phyloP scores from a whole-genome alignment of 2,329 filamentous ascomycete genomes.

The Alternaria panax region DNA sequence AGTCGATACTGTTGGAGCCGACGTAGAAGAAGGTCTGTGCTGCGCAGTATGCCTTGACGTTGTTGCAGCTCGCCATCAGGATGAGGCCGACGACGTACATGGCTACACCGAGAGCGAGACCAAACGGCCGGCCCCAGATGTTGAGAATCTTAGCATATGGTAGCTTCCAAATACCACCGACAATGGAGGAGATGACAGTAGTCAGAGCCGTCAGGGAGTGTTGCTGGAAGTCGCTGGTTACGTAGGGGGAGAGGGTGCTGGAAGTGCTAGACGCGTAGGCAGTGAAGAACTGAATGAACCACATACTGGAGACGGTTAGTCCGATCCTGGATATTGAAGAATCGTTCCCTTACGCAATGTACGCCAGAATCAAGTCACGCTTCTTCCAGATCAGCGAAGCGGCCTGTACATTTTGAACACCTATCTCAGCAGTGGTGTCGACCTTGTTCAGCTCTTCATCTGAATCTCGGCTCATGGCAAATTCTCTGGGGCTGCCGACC shows the following conservation, averaged over 20 bases:
- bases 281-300: constrained; percentile 57
- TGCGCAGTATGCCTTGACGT: constrained; percentile 68
- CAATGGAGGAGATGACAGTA: constrained; percentile 48
- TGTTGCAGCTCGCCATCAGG: constrained; percentile 71
- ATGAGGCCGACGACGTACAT: constrained; percentile 58
- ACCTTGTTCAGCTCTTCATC: constrained; percentile 45
- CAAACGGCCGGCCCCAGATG: constrained; percentile 52
- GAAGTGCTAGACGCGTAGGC: constrained; percentile 54
- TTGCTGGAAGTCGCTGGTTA: constrained; percentile 49
- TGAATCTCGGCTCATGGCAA: constrained; percentile 20
- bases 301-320: constrained; percentile 36
- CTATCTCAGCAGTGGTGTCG: constrained; percentile 38
- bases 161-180: constrained; percentile 51
- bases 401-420: constrained; percentile 41
- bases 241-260: constrained; percentile 51
- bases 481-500: constrained; percentile 30
- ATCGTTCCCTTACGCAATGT: constrained; percentile 33
- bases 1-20: constrained; percentile 66
- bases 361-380: constrained; percentile 37
- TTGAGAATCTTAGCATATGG: constrained; percentile 55
- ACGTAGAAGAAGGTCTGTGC: constrained; percentile 73
- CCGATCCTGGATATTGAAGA: not conserved
- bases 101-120: constrained; percentile 46
- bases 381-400: constrained; percentile 40
- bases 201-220: constrained; percentile 51